Evolutionary conservation across 495 filamentous ascomycete genomes (phyloP), one percentile per base, ranked within the genome.

Genomic region (Daldinia concentrica): DNA sequence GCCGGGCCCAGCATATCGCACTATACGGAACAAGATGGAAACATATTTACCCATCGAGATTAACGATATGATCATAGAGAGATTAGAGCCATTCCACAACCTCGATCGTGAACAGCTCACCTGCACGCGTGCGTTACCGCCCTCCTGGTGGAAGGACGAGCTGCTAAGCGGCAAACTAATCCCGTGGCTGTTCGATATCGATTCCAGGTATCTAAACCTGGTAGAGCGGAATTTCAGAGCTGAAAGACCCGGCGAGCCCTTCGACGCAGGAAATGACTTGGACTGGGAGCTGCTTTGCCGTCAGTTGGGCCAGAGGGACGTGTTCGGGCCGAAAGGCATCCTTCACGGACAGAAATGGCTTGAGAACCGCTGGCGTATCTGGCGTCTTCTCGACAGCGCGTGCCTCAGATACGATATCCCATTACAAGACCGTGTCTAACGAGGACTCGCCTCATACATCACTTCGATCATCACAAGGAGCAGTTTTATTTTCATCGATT

Each of bases 231-330:
- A 1, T 3, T 22, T 57, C 15, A 30, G 0, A 8, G 3, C 0
- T 5, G 17, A 34, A 36, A 36, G 15, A 8, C 17, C 54, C 6
- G 17, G 0, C 3, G 19, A 48, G 2, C 8, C 11, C 27, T 32
- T 29, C 62, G 17, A 57, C n/a, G 2, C 57, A 4, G 60, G 62
- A 4, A 9, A 61, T 6, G 37, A 61, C 27, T 52, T 69, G 34
- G 74, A 76, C 58, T 76, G 74, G 74, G 74, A 76, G 59, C 36
- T 64, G 4, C 64, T 74, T 0, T 76, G 74, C 30, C 71, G 74
- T 7, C 52, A 72, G 15, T 39, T 76, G 1, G 74, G 43, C 11
- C 68, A 69, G 32, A n/a, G n/a, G 0, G 5, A 54, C n/a, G 62
- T 71, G 1, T 56, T 63, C 22, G 36, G 59, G 3, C 15, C 0